Base-by-base conservation (phyloP, 2,329 filamentous ascomycete genomes). In the Pyrenophora graminea region DNA sequence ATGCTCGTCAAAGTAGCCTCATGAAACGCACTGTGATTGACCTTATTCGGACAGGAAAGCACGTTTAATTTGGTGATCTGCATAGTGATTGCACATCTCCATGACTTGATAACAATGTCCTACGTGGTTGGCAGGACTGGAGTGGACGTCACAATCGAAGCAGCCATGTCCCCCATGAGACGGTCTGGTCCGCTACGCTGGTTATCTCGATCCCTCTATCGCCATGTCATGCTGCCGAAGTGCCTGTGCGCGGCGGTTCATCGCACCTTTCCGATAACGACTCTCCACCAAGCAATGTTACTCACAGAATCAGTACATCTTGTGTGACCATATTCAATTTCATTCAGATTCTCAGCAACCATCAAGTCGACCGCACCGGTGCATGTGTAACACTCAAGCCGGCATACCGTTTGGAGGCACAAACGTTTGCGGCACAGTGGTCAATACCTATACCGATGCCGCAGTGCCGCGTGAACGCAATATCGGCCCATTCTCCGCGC, bases 381-480 rank as follows among this genome's bases (percentile, higher is more conserved):
- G 18, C 39, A 39, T 39, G 33, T 39, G 36, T 25, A 21, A 33
- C 25, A 40, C 41, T 13, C 37, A 45, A n/a, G 31, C 23, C 25
- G 23, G 38, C 48, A 31, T 19, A 37, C 21, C n/a, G 30, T 23
- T 42, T 21, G 25, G 25, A 27, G 25, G 25, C 6, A 27, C 25
- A 8, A 27, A 27, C 25, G 25, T 7, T 8, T 27, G 34, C 13
- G 15, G 5, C 32, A 27, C 27, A 45, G 43, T 34, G 38, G 34
- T 30, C 18, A 13, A 19, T 8, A 19, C n/a, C 5, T 12, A 39
- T 32, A 18, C 18, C 23, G 36, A 39, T 21, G 17, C 40, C 44
- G 27, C 42, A 42, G 42, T 51, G 44, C 47, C 34, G 55, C 47
- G 15, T 40, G 19, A 18, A 40, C 30, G 42, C 38, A 45, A 47